These are phyloP conservation scores for Pseudocercospora vitis DNA, from an alignment of 2,329 filamentous ascomycete genomes.

Conservation along the genomic window DNA sequence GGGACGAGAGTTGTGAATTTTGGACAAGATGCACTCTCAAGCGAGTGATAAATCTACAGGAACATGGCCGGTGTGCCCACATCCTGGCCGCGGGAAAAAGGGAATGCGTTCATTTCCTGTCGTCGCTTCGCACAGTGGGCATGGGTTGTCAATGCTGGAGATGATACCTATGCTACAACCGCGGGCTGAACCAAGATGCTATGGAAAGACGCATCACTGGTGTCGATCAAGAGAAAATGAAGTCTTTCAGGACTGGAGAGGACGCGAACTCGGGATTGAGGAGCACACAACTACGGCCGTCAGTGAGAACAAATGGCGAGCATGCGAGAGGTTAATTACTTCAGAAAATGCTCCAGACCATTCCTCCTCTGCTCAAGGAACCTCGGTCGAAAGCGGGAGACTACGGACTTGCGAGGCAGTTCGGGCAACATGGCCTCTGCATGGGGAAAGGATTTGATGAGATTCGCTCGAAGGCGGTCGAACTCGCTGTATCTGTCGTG, in stretches of 20 bases:
- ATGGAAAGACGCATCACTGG: not conserved
- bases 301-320: not conserved
- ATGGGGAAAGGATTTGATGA: constrained; percentile 78
- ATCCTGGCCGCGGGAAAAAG: too few relatives aligned
- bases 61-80: too few relatives aligned
- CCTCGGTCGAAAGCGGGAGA: constrained; percentile 73
- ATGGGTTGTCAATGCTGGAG: not conserved
- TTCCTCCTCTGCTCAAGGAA: constrained; percentile 83
- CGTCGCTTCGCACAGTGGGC: too few relatives aligned
- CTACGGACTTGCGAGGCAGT: constrained; percentile 85
- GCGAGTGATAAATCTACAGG: too few relatives aligned
- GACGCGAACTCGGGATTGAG: constrained; percentile 92
- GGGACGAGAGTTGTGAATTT: too few relatives aligned
- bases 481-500: constrained; percentile 85
- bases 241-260: constrained; percentile 87
- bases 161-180: too few relatives aligned
- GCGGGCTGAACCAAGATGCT: too few relatives aligned
- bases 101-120: too few relatives aligned
- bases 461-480: constrained; percentile 71
- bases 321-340: constrained; percentile 57
- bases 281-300: constrained; percentile 69
- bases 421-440: constrained; percentile 83
- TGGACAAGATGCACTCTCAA: too few relatives aligned
- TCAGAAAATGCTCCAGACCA: constrained; percentile 88
- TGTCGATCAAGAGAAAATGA: constrained; percentile 60